Conservation (phyloP, 352 stramenopile genomes). For the Globisporangium perplexum region DNA sequence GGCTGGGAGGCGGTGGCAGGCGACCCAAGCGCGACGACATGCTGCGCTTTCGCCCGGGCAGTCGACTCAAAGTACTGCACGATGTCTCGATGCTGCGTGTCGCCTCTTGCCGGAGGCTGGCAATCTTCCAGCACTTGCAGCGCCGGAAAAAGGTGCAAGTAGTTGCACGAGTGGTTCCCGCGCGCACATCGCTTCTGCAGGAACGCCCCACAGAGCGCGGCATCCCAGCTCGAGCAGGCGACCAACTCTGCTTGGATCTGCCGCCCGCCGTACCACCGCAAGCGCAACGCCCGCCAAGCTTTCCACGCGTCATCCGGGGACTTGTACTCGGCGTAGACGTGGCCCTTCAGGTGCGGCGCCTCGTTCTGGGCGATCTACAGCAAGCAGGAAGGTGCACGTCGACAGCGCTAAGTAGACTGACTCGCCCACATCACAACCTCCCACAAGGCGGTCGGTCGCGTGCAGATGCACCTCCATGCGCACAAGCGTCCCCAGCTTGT, state of each 20-base stretch:
- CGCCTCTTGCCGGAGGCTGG: not conserved
- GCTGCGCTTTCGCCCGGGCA: not conserved
- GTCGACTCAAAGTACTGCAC: slow-evolving; percentile 7
- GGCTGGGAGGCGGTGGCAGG: too few species aligned
- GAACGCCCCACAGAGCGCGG: slow-evolving; percentile 12
- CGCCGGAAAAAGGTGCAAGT: slow-evolving; percentile 10
- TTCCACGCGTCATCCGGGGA: slow-evolving; percentile 8
- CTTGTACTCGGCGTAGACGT: slow-evolving; percentile 24
- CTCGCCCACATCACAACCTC: not conserved
- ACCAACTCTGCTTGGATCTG: slow-evolving; percentile 12
- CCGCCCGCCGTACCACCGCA: slow-evolving; percentile 16
- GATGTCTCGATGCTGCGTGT: slow-evolving; percentile 7
- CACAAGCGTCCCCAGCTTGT: slow-evolving; percentile 10
- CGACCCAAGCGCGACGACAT: too few species aligned
- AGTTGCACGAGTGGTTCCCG: slow-evolving; percentile 14
- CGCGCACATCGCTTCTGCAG: slow-evolving; percentile 8
- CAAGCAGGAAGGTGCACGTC: not conserved
- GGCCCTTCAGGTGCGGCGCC: slow-evolving; percentile 15
- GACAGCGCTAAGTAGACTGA: not conserved
- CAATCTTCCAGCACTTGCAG: not conserved
- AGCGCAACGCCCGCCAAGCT: slow-evolving; percentile 11
- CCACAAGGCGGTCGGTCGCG: too few species aligned
- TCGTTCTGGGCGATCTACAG: slow-evolving; percentile 21
- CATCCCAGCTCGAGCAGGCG: slow-evolving; percentile 9
- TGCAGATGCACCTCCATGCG: slow-evolving; percentile 13